A percentile compares a stretch with the other conserved stretches of the same genome.
Evolutionary conservation across 208 protist genomes (phyloP).

Genomic region (Trypanosomatidae sp.): DNA sequence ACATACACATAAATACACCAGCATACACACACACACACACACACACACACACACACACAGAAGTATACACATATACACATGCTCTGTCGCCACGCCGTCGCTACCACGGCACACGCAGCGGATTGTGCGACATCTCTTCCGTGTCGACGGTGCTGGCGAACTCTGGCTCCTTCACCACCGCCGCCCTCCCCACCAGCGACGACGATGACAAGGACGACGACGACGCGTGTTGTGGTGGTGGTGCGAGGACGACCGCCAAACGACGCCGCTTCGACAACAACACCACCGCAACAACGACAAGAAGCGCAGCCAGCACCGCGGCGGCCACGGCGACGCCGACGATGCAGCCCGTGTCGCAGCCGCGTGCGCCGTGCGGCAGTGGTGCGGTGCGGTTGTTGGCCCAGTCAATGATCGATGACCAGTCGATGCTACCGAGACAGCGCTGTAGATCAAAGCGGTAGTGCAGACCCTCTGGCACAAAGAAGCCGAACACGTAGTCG

Average conservation of each 20-base stretch:
- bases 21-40: too few relatives aligned
- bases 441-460: constrained; percentile 16
- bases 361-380: too few relatives aligned
- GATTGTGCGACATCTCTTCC: too few relatives aligned
- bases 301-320: constrained; percentile 31
- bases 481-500: constrained; percentile 22
- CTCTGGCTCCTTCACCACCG: constrained; percentile 10
- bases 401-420: constrained; percentile 10
- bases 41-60: too few relatives aligned
- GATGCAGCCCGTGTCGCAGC: constrained; percentile 55
- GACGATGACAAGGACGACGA: too few relatives aligned
- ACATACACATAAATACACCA: too few relatives aligned
- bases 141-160: constrained; percentile 24
- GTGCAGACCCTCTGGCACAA: constrained; percentile 15
- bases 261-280: constrained; percentile 57
- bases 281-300: constrained; percentile 44
- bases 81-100: too few relatives aligned
- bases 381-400: constrained; percentile 8
- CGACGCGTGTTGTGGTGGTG: constrained; percentile 3
- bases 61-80: too few relatives aligned
- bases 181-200: too few relatives aligned
- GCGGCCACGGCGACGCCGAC: constrained; percentile 45
- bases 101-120: too few relatives aligned
- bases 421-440: constrained; percentile 34
- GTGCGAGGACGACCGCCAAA: constrained; percentile 50